Conservation (phyloP, 768 basidiomycete genomes). For the Amyloporia xantha region DNA sequence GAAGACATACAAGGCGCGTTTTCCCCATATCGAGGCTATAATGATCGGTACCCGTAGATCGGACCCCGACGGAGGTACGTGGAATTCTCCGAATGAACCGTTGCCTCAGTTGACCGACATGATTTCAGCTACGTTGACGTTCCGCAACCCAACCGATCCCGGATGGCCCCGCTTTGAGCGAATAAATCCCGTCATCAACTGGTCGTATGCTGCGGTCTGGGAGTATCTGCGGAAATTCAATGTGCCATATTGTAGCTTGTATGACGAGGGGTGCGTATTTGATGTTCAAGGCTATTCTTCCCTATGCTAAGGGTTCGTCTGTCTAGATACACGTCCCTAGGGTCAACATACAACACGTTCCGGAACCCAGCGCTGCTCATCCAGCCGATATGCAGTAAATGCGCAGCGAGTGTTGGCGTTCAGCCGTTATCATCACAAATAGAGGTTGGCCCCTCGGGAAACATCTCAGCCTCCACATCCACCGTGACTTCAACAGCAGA, state of each 20-base stretch:
- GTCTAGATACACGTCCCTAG: conserved; percentile 90
- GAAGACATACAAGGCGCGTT: conserved; percentile 58
- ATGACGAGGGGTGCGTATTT: conserved; percentile 73
- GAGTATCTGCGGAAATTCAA: conserved; percentile 64
- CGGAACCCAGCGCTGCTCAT: conserved; percentile 77
- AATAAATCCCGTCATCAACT: conserved; percentile 93
- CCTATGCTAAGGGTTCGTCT: neutral
- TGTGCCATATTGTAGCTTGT: conserved; percentile 84
- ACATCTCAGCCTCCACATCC: neutral
- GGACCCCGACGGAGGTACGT: conserved; percentile 93
- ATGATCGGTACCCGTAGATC: conserved; percentile 82
- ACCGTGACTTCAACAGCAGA: neutral
- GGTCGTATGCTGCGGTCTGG: conserved; percentile 91
- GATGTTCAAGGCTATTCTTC: neutral
- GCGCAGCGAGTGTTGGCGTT: conserved; percentile 15
- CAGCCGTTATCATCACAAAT: conserved; percentile 7
- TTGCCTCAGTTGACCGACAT: no score
- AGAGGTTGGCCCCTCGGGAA: neutral
- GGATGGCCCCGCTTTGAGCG: conserved; percentile 89
- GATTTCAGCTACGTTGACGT: conserved; percentile 58
- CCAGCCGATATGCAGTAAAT: conserved; percentile 11
- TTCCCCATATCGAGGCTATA: conserved; percentile 69
- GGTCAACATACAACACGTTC: conserved; percentile 91
- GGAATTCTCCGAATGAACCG: neutral
- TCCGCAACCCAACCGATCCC: conserved; percentile 75